Evolutionary conservation across 2,329 filamentous ascomycete species (phyloP), one percentile per base, ranked within the genome.

Genomic region (Elsinoe perseae): DNA sequence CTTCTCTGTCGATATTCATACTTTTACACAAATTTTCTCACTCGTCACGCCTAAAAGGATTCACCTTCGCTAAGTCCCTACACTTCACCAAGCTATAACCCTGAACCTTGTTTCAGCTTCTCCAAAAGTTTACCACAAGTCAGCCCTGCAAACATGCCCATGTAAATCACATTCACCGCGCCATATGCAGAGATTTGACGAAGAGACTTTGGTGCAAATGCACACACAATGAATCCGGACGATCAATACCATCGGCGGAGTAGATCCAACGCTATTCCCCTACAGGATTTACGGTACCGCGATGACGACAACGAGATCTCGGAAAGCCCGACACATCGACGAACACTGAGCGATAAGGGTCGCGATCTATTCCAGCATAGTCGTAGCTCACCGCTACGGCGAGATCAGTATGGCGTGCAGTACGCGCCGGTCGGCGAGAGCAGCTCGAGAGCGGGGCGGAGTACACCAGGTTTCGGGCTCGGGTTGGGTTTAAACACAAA

Each of bases 211-310:
- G 16, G 27, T 28, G 32, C 43, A 32, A 38, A 27, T 21, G 28
- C n/a, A 32, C 8, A 32, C 56, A 61, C 60, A 60, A 79, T 77
- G 76, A 73, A 76, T 71, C 75, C 75, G 63, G 72, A 74, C 65
- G 74, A 75, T 63, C 70, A 73, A 52, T 67, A 68, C 58, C 72
- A 75, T 64, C 70, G 75, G 58, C 70, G 74, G 60, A 72, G 74
- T 61, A 71, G 72, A 60, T 74, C 78, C 25, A 71, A 80, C 65
- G 84, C 85, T 60, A 91, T 93, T 72, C 86, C 86, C 58, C 75
- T 92, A 58, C 84, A 84, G 69, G 80, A 75, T 63, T 70, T 77
- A 58, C 69, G 69, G 61, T 69, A 56, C 20, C 63, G 69, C 32
- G 58, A 68, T 48, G 63, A 67, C 43, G 60, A 66, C 25, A 58